These are phyloP conservation scores for Skeletonema grethae DNA, from an alignment of 108 stramenopile genomes.

Conservation along the genomic window DNA sequence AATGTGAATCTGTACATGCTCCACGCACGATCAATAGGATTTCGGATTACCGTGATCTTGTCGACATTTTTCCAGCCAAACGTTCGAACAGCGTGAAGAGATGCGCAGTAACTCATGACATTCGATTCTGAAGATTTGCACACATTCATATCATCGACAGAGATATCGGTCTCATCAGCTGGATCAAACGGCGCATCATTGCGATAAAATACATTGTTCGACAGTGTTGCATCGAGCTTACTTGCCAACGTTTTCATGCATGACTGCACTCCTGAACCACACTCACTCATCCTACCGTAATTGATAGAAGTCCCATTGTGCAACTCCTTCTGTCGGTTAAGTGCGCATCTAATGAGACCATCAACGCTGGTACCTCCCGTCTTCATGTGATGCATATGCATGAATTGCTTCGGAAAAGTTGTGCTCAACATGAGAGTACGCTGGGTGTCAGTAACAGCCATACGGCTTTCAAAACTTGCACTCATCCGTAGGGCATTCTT, in stretches of 20 bases:
- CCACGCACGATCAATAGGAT: conserved; percentile 86
- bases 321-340: conserved; percentile 38
- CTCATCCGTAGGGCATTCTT: conserved; percentile 25
- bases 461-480: conserved; percentile 7
- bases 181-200: conserved; percentile 45
- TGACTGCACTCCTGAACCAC: conserved; percentile 17
- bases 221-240: conserved; percentile 30
- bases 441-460: conserved; percentile 10
- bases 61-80: conserved; percentile 68
- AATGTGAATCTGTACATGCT: conserved; percentile 79
- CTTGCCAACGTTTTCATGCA: conserved; percentile 40
- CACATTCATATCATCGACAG: conserved; percentile 36
- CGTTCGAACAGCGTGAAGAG: conserved; percentile 54
- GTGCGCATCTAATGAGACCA: conserved; percentile 55
- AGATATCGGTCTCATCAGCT: conserved; percentile 26
- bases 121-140: conserved; percentile 42
- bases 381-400: conserved; percentile 88
- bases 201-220: conserved; percentile 42
- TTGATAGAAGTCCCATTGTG: conserved; percentile 22
- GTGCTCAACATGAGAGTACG: conserved; percentile 35
- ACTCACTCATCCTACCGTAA: conserved; percentile 44
- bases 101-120: conserved; percentile 74
- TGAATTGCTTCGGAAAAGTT: conserved; percentile 60
- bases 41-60: conserved; percentile 70
- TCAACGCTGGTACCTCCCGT: conserved; percentile 77